Base-by-base conservation (phyloP, 768 basidiomycete species). In the Pholiota conissans region DNA sequence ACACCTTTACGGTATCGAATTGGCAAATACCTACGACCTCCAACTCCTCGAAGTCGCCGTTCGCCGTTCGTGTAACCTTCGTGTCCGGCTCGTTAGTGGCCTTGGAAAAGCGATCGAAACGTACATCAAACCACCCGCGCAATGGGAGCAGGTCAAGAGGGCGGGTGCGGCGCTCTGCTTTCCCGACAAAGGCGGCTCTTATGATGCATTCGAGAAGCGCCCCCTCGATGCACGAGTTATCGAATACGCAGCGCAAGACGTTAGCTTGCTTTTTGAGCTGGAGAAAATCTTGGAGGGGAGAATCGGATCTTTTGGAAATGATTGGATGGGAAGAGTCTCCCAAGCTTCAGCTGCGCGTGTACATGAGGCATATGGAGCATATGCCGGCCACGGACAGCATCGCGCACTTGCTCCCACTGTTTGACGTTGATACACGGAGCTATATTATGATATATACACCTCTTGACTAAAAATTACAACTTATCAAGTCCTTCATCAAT, bases 31-130 rank as follows among this genome's bases (percentile, higher is more conserved):
- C 0, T 68, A 65, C 57, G 73, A 74, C 52, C 42, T 74, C 14
- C 72, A 74, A 52, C 57, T 74, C 32, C 67, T 73, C 49, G 73
- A 74, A 53, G 52, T 71, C 56, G 71, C 72, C 37, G 61, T 63
- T 2, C 68, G 69, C 26, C 57, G 67, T 6, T 67, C 67, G 20
- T 56, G 59, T 2, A 53, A 62, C 4, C 29, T 42, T 10, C 37
- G 56, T 7, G 62, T 65, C 35, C 59, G 58, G 10, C 67, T 65
- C 29, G 42, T 74, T 32, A 63, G 55, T 22, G 71, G 73, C 1
- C 64, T 74, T 3, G 61, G 57, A 8, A 54, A 57, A n/a, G 49
- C 55, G 18, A 62, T 71, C 24, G 63, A 67, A n/a, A 49, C 34
- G 0, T 70, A 72, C 53, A 57, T 74, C 46, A 55, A 27, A n/a